Base-by-base conservation (phyloP, 176 grass and related monocot genomes). In the Poa annua region DNA sequence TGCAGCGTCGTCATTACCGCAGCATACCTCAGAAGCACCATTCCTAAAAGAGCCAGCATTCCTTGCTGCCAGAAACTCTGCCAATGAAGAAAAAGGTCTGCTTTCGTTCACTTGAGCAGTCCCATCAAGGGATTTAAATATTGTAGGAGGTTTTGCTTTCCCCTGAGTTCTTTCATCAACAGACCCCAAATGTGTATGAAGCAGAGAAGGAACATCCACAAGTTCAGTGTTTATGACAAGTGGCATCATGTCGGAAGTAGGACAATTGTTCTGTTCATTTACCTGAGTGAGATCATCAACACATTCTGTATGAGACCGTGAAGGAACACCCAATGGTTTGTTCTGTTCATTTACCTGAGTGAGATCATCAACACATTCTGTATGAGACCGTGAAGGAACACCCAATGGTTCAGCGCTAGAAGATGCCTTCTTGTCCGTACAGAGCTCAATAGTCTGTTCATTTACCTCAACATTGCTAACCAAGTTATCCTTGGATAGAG, bases 11-110 rank as follows among this genome's bases (percentile, higher is more conserved):
- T 61, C 61, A 71, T 72, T 72, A 79, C 67, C n/a, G 39, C 2
- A 14, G 50, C 36, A 78, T 63, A 74, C 59, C 51, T 77, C 50
- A 42, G 84, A 50, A 70, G 35, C 51, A 73, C 10, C 68, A 60
- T 86, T 75, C 22, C 73, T 85, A 78, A 16, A 71, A 51, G 50
- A 63, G 59, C 5, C 74, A 60, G 20, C 49, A 59, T 73, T 75
- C 22, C 73, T 85, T 85, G n/a, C 48, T 33, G 67, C 47, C 73
- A 85, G 89, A 79, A 85, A 88, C 48, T 78, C 57, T 78, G 47
- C 59, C 35, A 91, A 85, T 20, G 82, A 48, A 47, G 74, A 21
- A 29, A 48, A 26, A 85, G 73, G 49, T 75, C 19, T 73, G 59
- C 54, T 57, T 32, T 50, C 73, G 85, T 85, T 82, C 9, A 79